Evolutionary conservation across 768 basidiomycete genomes (phyloP), one percentile per base, ranked within the genome.

Genomic region (Asterophora lycoperdoides): DNA sequence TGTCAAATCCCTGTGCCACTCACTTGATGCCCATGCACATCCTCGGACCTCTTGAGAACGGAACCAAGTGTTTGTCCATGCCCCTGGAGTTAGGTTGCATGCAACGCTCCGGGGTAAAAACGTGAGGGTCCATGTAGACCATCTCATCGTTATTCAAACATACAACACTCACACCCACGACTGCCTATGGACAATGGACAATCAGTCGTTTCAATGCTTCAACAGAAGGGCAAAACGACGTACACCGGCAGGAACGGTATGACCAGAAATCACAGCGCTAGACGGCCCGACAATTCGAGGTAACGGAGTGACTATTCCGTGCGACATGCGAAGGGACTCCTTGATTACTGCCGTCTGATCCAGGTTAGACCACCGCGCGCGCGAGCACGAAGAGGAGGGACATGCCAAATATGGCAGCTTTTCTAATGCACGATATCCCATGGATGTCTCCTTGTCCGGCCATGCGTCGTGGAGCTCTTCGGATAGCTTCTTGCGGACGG

Each of bases 271-370:
- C 8, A 51, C 50, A 8, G 67, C 59, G 33, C 68, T 68, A 3
- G 53, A 54, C 2, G 63, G 58, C 6, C 69, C 68, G 3, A 76
- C 73, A 29, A 76, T 60, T 41, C 77, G 68, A 18, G 74, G 71
- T 42, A 74, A 57, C 6, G 72, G 71, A 7, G 66, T 68, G 2
- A 70, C 66, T 34, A 72, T 64, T 18, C 74, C 73, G 52, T 71
- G 69, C 33, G 69, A 68, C 41, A 77, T 56, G 1, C 76, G 65
- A 41, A 78, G 64, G 1, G 73, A 64, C 59, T 77, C 76, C 53
- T 76, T 77, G 47, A 76, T 67, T 13, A 77, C 70, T 8, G 74
- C 74, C 13, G 69, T 72, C 76, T 78, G 51, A 18, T 18, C 51
- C 46, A 39, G 26, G 34, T 51, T 28, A 41, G 8, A 10, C 23